phyloP scores from a whole-genome alignment of 345 rosid species.

The Rubroshorea leprosula region DNA sequence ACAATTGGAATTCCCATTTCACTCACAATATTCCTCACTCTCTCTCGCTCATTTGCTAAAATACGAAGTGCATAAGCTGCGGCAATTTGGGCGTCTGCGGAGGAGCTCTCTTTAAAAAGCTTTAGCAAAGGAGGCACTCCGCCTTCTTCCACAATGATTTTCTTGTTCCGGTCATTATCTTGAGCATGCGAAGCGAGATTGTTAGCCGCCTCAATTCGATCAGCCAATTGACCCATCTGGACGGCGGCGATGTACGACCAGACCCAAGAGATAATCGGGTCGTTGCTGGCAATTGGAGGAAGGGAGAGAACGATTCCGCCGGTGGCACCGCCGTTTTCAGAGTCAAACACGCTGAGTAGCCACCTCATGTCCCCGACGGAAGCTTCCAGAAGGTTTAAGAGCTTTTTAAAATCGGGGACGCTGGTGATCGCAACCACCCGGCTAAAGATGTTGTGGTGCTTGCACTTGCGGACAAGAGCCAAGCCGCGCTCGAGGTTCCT shows the following conservation, averaged over 20 bases:
- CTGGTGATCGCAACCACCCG: constrained; percentile 58
- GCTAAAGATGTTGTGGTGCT: constrained; percentile 54
- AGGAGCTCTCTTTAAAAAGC: constrained; percentile 55
- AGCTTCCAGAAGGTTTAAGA: constrained; percentile 51
- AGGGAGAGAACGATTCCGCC: constrained; percentile 58
- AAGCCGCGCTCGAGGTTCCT: constrained; percentile 57
- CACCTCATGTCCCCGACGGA: constrained; percentile 82
- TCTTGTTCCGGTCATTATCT: constrained; percentile 81
- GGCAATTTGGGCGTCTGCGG: constrained; percentile 66
- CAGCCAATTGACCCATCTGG: constrained; percentile 45
- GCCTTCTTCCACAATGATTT: constrained; percentile 82
- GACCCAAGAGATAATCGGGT: constrained; percentile 87
- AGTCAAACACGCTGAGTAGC: constrained; percentile 54
- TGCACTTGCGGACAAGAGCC: constrained; percentile 62
- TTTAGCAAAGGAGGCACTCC: constrained; percentile 63
- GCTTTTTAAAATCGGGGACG: constrained; percentile 73
- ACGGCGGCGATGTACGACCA: constrained; percentile 70
- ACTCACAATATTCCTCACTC: constrained; percentile 47
- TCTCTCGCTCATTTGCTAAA: constrained; percentile 55
- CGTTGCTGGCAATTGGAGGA: constrained; percentile 85
- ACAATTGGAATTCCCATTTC: constrained; percentile 59
- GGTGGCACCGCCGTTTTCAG: constrained; percentile 35
- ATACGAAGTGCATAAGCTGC: constrained; percentile 40
- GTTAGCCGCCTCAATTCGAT: constrained; percentile 73
- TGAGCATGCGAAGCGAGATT: constrained; percentile 57